Evolutionary conservation across 495 filamentous ascomycete species (phyloP).

Genomic region (Hypoxylon crocopeplum): DNA sequence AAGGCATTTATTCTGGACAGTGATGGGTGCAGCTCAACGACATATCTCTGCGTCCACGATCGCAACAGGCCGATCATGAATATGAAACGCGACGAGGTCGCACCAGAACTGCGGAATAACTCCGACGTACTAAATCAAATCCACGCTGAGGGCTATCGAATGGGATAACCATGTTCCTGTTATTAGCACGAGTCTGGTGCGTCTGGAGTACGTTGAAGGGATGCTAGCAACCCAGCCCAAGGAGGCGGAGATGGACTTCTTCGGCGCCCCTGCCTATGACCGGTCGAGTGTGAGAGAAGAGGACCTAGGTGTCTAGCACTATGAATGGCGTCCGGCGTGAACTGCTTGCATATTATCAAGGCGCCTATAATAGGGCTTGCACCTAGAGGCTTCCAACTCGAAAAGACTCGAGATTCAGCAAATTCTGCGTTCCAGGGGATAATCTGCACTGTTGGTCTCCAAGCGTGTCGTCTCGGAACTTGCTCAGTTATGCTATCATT

Average conservation of each 20-base stretch:
- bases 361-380: too few relatives aligned
- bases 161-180: slow-evolving; percentile 70
- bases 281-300: slow-evolving; percentile 47
- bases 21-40: slow-evolving; percentile 65
- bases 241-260: slow-evolving; percentile 79
- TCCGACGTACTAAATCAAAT: slow-evolving; percentile 63
- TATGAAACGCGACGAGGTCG: slow-evolving; percentile 48
- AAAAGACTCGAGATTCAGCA: too few relatives aligned
- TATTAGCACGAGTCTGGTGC: slow-evolving; percentile 70
- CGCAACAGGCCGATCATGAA: slow-evolving; percentile 52
- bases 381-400: too few relatives aligned
- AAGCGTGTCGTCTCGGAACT: too few relatives aligned
- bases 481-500: too few relatives aligned
- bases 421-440: too few relatives aligned
- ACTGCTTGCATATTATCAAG: too few relatives aligned
- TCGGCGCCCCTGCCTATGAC: slow-evolving; percentile 75
- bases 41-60: slow-evolving; percentile 73
- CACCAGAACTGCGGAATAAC: slow-evolving; percentile 59
- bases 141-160: slow-evolving; percentile 61
- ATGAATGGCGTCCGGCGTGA: slow-evolving; percentile 62
- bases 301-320: slow-evolving; percentile 58
- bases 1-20: slow-evolving; percentile 73
- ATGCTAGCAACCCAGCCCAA: slow-evolving; percentile 71
- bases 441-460: too few relatives aligned
- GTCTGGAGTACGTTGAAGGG: slow-evolving; percentile 64